Percentiles rank a stretch among this genome's conserved stretches.
phyloP scores from a whole-genome alignment of 108 stramenopile species.

The Pseudonitzschia pungens region DNA sequence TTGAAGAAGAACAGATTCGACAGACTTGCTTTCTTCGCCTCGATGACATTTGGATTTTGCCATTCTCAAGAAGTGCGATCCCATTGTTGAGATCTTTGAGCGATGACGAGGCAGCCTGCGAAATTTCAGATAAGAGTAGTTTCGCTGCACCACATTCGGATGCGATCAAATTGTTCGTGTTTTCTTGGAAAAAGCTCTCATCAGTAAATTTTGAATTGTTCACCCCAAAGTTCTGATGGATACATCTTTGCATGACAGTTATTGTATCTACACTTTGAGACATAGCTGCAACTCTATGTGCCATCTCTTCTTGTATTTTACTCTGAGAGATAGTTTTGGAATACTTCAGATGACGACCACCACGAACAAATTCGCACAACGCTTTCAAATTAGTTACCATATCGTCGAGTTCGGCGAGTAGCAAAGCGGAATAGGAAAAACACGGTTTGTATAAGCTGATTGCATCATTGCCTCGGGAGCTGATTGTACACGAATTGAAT shows the following conservation, averaged over 20 bases:
- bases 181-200: slow-evolving; percentile 10
- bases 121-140: slow-evolving; percentile 14
- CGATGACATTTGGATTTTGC: slow-evolving; percentile 5
- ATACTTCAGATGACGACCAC: slow-evolving; percentile 4
- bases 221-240: not conserved
- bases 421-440: slow-evolving; percentile 25
- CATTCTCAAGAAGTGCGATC: not conserved
- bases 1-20: slow-evolving; percentile 19
- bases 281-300: not conserved
- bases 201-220: not conserved
- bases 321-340: not conserved
- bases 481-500: not conserved
- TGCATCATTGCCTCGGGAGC: not conserved
- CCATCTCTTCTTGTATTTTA: not conserved
- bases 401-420: not conserved
- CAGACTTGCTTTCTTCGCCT: slow-evolving; percentile 9
- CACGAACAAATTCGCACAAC: not conserved
- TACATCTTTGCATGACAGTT: not conserved
- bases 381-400: slow-evolving; percentile 1
- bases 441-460: slow-evolving; percentile 14
- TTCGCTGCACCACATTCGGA: slow-evolving; percentile 18
- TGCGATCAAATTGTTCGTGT: slow-evolving; percentile 2
- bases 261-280: not conserved
- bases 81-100: slow-evolving; percentile 11
- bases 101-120: slow-evolving; percentile 2